A percentile compares a stretch with the other conserved stretches of the same genome.
Evolutionary conservation across 2,329 filamentous ascomycete genomes (phyloP).

Genomic region (Pseudomassariella vexata): DNA sequence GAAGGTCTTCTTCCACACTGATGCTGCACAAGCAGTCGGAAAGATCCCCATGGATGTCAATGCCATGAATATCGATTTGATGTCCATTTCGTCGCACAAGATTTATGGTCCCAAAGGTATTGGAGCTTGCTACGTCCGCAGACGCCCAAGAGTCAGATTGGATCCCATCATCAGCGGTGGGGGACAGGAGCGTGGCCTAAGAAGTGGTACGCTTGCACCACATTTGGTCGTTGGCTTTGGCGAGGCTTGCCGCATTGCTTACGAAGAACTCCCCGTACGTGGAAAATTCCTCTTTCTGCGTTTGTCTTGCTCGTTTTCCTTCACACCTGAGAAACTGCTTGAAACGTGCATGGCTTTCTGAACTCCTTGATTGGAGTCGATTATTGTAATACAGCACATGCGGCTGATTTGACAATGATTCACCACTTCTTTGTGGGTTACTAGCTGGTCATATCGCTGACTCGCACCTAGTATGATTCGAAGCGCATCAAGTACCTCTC

Average conservation of each 20-base stretch:
- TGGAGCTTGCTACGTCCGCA: constrained; percentile 90
- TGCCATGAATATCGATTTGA: constrained; percentile 94
- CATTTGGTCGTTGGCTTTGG: constrained; percentile 88
- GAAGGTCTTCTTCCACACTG: constrained; percentile 97
- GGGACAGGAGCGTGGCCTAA: constrained; percentile 89
- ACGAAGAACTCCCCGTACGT: constrained; percentile 85
- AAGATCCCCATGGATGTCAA: constrained; percentile 97
- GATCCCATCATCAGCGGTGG: constrained; percentile 95
- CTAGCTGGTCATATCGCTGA: constrained; percentile 14
- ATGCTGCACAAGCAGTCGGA: constrained; percentile 94
- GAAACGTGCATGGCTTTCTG: constrained; percentile 89
- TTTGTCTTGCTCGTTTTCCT: constrained; percentile 13
- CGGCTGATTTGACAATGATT: constrained; percentile 63
- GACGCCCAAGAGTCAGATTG: constrained; percentile 85
- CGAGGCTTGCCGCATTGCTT: constrained; percentile 88
- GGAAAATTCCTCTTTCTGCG: constrained; percentile 10
- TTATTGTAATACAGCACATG: constrained; percentile 62
- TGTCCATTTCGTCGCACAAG: constrained; percentile 98
- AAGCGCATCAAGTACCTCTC: constrained; percentile 80
- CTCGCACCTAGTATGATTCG: constrained; percentile 70
- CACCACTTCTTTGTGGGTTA: constrained; percentile 6
- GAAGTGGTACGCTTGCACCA: constrained; percentile 90
- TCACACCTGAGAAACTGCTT: constrained; percentile 72
- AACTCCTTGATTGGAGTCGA: constrained; percentile 59
- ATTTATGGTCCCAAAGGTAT: constrained; percentile 98